phyloP scores from a whole-genome alignment of 768 basidiomycete genomes.

The Tulasnella sp. region DNA sequence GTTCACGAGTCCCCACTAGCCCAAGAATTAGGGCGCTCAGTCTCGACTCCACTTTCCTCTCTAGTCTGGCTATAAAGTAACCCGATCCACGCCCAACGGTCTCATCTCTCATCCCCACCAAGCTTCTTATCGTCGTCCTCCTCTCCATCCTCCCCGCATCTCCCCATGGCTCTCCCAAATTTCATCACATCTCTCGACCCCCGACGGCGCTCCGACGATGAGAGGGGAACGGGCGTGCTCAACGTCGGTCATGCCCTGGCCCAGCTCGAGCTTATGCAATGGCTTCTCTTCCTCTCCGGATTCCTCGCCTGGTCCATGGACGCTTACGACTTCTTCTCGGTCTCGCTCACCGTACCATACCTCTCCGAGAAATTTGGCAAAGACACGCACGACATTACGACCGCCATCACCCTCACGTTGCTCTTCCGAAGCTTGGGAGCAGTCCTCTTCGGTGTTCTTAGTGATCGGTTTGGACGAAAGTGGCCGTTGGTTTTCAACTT shows the following conservation, averaged over 20 bases:
- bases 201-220: not conserved
- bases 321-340: constrained; percentile 75
- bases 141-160: not conserved
- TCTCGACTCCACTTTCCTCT: not conserved
- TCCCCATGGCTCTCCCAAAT: not conserved
- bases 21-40: not conserved
- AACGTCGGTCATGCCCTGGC: not conserved
- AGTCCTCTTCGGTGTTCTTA: constrained; percentile 33
- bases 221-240: not conserved
- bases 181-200: constrained; percentile 3
- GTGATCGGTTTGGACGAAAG: constrained; percentile 86
- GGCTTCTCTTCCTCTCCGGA: constrained; percentile 52
- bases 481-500: constrained; percentile 84
- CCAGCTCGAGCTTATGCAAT: constrained; percentile 34
- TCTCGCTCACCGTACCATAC: constrained; percentile 32
- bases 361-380: constrained; percentile 26
- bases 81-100: not conserved
- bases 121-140: not conserved
- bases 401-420: constrained; percentile 83
- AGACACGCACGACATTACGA: constrained; percentile 36
- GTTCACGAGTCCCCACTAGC: not conserved
- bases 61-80: not conserved
- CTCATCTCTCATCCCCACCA: not conserved
- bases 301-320: constrained; percentile 86
- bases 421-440: constrained; percentile 69